Base-by-base conservation (phyloP, 441 rosid species). In the Aquilaria agallochum region DNA sequence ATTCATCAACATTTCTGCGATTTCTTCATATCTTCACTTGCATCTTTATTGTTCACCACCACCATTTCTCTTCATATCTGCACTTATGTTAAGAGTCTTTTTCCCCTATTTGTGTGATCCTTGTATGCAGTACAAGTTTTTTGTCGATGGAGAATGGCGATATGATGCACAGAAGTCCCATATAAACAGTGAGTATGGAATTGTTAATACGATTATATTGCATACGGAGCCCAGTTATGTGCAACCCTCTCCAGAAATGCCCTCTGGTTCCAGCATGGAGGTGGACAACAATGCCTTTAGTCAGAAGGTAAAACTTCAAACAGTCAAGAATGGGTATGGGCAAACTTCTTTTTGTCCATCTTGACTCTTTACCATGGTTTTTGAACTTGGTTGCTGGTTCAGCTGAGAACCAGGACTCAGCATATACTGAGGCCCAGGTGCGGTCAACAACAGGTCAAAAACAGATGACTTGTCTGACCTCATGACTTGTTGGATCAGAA, bases 91-190 rank as follows among this genome's bases (percentile, higher is more conserved):
- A 44, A 12, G 14, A 52, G 31, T 63, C 56, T 72, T 30, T 71
- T 58, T 68, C 55, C 27, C 27, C 27, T 20, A 20, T 20, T 20
- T 20, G 27, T 36, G 42, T 8, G 2, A 36, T 53, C 30, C 74
- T 58, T 64, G 14, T 58, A 45, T 72, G 80, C 89, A 93, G 98
- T 86, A 68, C 66, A 86, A 86, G 72, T 86, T 86, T 73, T 74
- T 45, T 76, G 87, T 86, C 58, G 92, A 86, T 79, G 92, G 77
- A 60, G 81, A 79, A 61, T 81, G 87, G 92, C 75, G 81, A 68
- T 82, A 86, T 14, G 92, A 83, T 74, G 87, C 88, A 71, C 83
- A 71, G 53, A 86, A 83, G 71, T 80, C 83, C 14, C 72, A 66
- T 73, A 86, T 84, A 58, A 78, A 54, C 27, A 83, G 89, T 57